phyloP scores from a whole-genome alignment of 192 early-diverging fungal genomes.

The Backusella macrospora region DNA sequence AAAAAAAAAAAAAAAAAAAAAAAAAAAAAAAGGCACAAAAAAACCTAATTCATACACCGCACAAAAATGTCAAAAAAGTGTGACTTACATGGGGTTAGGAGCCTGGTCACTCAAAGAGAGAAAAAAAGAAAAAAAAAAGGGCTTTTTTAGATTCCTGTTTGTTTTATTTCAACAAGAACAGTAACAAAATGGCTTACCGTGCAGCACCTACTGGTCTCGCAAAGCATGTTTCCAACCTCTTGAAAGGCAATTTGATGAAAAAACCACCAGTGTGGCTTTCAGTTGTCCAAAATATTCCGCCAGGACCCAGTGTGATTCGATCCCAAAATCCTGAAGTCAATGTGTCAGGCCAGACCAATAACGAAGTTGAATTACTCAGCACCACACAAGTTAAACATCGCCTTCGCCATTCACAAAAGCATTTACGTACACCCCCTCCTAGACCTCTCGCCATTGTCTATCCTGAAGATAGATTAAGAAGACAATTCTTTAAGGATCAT shows the following conservation, averaged over 20 bases:
- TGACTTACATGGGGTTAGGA: not conserved
- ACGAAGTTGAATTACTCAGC: slow-evolving; percentile 6
- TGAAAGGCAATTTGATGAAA: slow-evolving; percentile 57
- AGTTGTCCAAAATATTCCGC: slow-evolving; percentile 49
- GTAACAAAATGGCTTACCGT: slow-evolving; percentile 33
- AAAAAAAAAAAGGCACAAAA: no score
- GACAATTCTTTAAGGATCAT: slow-evolving; percentile 90
- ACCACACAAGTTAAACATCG: not conserved
- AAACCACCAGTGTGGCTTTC: slow-evolving; percentile 57
- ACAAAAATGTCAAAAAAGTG: not conserved
- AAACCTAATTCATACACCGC: no score
- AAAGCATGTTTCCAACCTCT: slow-evolving; percentile 53
- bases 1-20: not conserved
- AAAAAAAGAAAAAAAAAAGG: not conserved
- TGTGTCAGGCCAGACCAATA: slow-evolving; percentile 13
- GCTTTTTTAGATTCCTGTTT: not conserved
- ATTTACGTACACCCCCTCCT: slow-evolving; percentile 61
- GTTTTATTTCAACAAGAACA: not conserved
- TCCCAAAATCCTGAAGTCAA: slow-evolving; percentile 36
- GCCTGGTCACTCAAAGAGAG: slow-evolving; percentile 1
- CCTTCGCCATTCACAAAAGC: slow-evolving; percentile 49
- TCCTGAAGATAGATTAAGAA: slow-evolving; percentile 85
- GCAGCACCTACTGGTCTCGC: slow-evolving; percentile 49
- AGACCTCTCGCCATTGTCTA: slow-evolving; percentile 78
- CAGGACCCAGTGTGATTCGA: slow-evolving; percentile 60